Base-by-base conservation (phyloP, 352 stramenopile species). In the Phytophthora litchii region DNA sequence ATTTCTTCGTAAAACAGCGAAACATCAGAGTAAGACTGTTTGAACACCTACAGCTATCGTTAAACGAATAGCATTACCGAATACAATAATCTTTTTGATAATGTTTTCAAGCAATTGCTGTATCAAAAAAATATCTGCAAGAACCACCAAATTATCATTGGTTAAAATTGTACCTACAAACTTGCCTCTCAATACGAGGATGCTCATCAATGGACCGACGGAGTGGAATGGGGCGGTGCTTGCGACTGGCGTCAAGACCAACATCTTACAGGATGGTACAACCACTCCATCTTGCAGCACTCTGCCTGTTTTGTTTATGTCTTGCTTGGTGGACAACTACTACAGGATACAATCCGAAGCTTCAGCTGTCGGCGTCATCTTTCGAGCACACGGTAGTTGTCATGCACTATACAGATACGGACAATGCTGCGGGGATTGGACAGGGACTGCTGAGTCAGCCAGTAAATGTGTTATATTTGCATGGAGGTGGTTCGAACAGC, bases 251-350 rank as follows among this genome's bases (percentile, higher is more conserved):
- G 48, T 65, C 25, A 74, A 73, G 38, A 25, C 13, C 12, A 70
- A 87, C 54, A 19, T 83, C 34, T 54, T 87, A 40, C 72, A 60
- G 16, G 45, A 84, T 55, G 70, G 76, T 81, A 45, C 13, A 21
- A 13, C 7, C 20, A 2, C 17, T 2, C 42, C 29, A 34, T 9
- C 29, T 34, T 34, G 29, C 10, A 34, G 29, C 10, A 34, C 10
- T 34, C 7, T 12, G 10, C 10, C 25, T 31, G 4, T 31, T 31
- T 3, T 31, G n/a, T n/a, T n/a, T 31, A 34, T 34, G 29, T 11
- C 7, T 3, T 34, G 29, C 10, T 34, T 34, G 29, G 29, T 12
- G 29, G 7, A 11, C 10, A 7, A 27, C 29, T 11, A 34, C 7
- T 34, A 4, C 27, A 86, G 77, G 60, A 50, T 86, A 83, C 54